phyloP scores from a whole-genome alignment of 441 rosid species.

The Pelargonium exstipulatum region DNA sequence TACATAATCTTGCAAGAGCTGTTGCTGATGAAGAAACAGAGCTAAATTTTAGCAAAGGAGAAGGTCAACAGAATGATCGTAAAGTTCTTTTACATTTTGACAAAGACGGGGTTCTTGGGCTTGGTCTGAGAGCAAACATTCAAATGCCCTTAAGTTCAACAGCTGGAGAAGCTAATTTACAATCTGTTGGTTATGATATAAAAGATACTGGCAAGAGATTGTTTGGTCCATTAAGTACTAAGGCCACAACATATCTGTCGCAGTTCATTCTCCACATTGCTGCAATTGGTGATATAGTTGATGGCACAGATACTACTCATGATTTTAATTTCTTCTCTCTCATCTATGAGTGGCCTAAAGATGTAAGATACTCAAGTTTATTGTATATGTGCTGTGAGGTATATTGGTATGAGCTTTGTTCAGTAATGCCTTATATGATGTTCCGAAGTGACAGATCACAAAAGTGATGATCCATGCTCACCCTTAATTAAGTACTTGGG shows the following conservation, averaged over 20 bases:
- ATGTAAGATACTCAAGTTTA: constrained; percentile 52
- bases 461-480: too few relatives aligned
- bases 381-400: constrained; percentile 12
- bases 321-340: constrained; percentile 97
- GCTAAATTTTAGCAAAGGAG: constrained; percentile 43
- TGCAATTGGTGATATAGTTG: constrained; percentile 97
- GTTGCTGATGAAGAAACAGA: constrained; percentile 89
- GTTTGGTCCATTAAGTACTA: constrained; percentile 71
- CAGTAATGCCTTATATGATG: too few relatives aligned
- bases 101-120: constrained; percentile 84
- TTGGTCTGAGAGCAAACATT: constrained; percentile 66
- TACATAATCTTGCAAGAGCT: constrained; percentile 96
- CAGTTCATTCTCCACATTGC: constrained; percentile 95
- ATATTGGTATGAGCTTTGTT: constrained; percentile 13
- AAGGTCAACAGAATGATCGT: constrained; percentile 37
- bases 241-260: constrained; percentile 81
- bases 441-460: too few relatives aligned
- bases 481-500: too few relatives aligned
- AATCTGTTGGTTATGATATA: constrained; percentile 49
- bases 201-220: constrained; percentile 73
- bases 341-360: constrained; percentile 97
- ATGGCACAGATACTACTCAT: constrained; percentile 97
- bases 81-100: constrained; percentile 41
- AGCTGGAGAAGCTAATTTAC: constrained; percentile 44
- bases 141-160: constrained; percentile 42